These are phyloP conservation scores for Leccinum boreale DNA, from an alignment of 768 basidiomycete species.

Conservation along the genomic window DNA sequence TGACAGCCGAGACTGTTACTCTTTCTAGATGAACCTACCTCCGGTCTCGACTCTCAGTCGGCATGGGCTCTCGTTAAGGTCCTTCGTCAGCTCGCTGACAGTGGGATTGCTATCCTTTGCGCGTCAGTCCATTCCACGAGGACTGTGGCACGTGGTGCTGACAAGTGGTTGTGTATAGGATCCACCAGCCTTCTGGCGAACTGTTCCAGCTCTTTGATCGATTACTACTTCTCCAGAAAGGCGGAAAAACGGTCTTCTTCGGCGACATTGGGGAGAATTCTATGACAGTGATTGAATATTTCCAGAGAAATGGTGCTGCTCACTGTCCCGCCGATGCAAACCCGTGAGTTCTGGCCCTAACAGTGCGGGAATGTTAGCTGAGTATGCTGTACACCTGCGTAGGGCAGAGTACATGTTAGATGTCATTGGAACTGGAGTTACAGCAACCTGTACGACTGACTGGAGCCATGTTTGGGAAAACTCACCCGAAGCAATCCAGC, in stretches of 20 bases:
- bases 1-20: constrained; percentile 43
- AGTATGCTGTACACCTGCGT: background rate
- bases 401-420: constrained; percentile 50
- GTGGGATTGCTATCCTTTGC: constrained; percentile 55
- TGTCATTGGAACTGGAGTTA: constrained; percentile 56
- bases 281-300: constrained; percentile 20
- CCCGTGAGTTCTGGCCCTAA: constrained; percentile 14
- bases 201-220: constrained; percentile 53
- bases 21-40: constrained; percentile 62
- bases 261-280: constrained; percentile 38
- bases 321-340: constrained; percentile 18
- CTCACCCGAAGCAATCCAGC: constrained; percentile 36
- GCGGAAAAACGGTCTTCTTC: constrained; percentile 45
- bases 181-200: constrained; percentile 42
- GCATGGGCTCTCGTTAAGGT: constrained; percentile 48
- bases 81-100: constrained; percentile 50
- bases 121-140: constrained; percentile 32
- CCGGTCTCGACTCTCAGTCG: constrained; percentile 51
- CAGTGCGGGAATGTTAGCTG: background rate
- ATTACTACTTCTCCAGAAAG: constrained; percentile 45
- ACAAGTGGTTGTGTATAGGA: background rate
- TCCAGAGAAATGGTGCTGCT: constrained; percentile 22
- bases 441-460: constrained; percentile 39
- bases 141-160: background rate
- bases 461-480: constrained; percentile 51